Conservation (phyloP, 352 stramenopile species). For the Discostella stelligera region DNA sequence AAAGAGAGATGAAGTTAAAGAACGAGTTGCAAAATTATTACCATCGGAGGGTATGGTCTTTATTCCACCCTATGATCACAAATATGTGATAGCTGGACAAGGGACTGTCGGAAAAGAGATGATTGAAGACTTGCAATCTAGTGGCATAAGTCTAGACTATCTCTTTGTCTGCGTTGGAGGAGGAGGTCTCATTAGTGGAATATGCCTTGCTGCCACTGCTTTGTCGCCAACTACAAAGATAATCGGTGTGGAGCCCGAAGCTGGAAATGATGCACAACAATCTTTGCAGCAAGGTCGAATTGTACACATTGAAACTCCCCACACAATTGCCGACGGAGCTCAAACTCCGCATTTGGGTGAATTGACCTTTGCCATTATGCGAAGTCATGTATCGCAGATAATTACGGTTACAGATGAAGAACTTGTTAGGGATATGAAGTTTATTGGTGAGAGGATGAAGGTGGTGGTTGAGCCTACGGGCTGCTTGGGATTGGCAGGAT, state of each 20-base stretch:
- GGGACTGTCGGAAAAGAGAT: conserved; percentile 88
- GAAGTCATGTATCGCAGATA: conserved; percentile 55
- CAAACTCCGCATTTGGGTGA: conserved; percentile 55
- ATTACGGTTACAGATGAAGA: conserved; percentile 63
- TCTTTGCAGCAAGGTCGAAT: conserved; percentile 41
- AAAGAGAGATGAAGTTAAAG: conserved; percentile 71
- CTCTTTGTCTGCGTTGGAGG: conserved; percentile 63
- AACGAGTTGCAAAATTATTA: conserved; percentile 77
- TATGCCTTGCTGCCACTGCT: conserved; percentile 29
- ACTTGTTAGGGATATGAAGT: conserved; percentile 53
- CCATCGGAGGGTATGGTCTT: conserved; percentile 78
- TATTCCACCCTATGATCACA: conserved; percentile 89
- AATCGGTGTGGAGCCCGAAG: conserved; percentile 57
- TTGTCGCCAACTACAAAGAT: conserved; percentile 48
- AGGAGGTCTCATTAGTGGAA: conserved; percentile 56
- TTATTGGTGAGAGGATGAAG: conserved; percentile 62
- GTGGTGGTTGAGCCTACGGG: conserved; percentile 62
- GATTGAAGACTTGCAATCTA: conserved; percentile 66
- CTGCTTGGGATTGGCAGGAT: conserved; percentile 53
- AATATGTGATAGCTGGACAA: conserved; percentile 91
- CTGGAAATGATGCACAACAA: conserved; percentile 51
- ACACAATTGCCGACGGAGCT: conserved; percentile 62
- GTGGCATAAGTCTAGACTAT: conserved; percentile 31
- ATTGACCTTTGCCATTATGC: conserved; percentile 57
- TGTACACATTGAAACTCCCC: conserved; percentile 41